Evolutionary conservation across 345 rosid genomes (phyloP), one percentile per base, ranked within the genome.

Genomic region (Gossypium ekmanianum): DNA sequence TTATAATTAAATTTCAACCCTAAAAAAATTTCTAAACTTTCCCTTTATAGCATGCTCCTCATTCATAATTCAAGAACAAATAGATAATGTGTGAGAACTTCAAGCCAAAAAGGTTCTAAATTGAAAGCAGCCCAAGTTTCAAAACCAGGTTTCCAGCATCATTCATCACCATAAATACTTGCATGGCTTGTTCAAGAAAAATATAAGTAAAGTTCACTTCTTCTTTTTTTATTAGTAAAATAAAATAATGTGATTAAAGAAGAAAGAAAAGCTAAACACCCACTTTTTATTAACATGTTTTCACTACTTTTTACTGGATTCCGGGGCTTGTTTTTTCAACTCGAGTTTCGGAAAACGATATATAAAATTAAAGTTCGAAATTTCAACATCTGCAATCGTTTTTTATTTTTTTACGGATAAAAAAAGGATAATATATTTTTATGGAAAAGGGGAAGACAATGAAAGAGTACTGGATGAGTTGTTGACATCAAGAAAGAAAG

Each of bases 261-360:
- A 3, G 1, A 50, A 50, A 50, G 16, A 20, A 67, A 44, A 66
- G 48, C 29, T 43, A 64, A 56, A 62, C 73, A 63, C 55, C 65
- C 75, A 67, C 77, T 75, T 78, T 74, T 56, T 76, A 75, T 81
- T 76, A 66, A 66, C 78, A 65, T 55, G 72, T 79, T 79, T 55
- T 77, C 50, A 59, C 82, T 71, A 44, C 81, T 68, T 84, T 51
- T 80, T 74, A 81, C 84, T 51, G 80, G 88, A 85, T 84, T 82
- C 75, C 84, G 61, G 82, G 86, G 45, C 57, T 29, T 79, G 52
- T 78, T 70, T 68, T 58, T 47, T 29, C 14, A 24, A 3, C 68
- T 34, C 26, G 10, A 34, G 41, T 34, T 34, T 34, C 41, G 41
- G 41, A 34, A 34, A 34, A 34, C 7, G 41, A 34, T 4, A 34